Conservation (phyloP, 1,284 basidiomycete genomes). For the Hypsizygus ulmarius region DNA sequence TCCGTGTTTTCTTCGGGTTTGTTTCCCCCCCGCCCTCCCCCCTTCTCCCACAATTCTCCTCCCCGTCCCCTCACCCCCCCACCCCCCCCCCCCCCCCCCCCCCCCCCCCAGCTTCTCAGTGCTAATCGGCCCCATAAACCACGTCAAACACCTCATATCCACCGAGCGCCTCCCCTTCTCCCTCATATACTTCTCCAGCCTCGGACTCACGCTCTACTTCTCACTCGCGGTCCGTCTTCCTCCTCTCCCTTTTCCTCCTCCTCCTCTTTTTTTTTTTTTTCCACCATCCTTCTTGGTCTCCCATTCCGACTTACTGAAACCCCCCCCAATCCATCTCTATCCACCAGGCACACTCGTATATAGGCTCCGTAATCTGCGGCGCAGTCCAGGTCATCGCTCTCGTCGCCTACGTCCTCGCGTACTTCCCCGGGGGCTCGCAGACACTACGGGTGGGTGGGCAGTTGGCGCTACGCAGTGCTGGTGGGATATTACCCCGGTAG, state of each 20-base stretch:
- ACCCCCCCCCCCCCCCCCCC: background rate
- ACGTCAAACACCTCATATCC: slow-evolving; percentile 85
- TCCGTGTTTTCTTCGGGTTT: too few relatives aligned
- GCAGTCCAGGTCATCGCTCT: slow-evolving; percentile 80
- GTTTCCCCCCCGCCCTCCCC: slow-evolving; percentile 22
- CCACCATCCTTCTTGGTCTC: too few relatives aligned
- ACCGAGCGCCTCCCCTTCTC: slow-evolving; percentile 89
- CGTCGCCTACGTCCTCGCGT: slow-evolving; percentile 83
- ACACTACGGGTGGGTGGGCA: slow-evolving; percentile 83
- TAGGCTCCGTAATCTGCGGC: slow-evolving; percentile 81
- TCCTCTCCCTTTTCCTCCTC: slow-evolving; percentile 1
- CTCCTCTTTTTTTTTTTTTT: too few relatives aligned
- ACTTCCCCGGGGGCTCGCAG: slow-evolving; percentile 84
- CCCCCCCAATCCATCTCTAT: background rate
- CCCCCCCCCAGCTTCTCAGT: slow-evolving; percentile 80
- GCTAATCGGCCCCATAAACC: slow-evolving; percentile 82
- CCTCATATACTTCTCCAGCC: slow-evolving; percentile 74
- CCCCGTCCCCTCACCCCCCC: background rate
- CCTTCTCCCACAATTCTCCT: too few relatives aligned
- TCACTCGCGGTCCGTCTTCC: slow-evolving; percentile 68
- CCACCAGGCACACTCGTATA: slow-evolving; percentile 69
- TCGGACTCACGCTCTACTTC: slow-evolving; percentile 86
- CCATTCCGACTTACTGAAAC: slow-evolving; percentile 2
- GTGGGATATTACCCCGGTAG: slow-evolving; percentile 74
- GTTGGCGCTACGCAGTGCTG: slow-evolving; percentile 78